Evolutionary conservation across 2,329 filamentous ascomycete genomes (phyloP), one percentile per base, ranked within the genome.

Genomic region (Pseudogymnoascus sp.): DNA sequence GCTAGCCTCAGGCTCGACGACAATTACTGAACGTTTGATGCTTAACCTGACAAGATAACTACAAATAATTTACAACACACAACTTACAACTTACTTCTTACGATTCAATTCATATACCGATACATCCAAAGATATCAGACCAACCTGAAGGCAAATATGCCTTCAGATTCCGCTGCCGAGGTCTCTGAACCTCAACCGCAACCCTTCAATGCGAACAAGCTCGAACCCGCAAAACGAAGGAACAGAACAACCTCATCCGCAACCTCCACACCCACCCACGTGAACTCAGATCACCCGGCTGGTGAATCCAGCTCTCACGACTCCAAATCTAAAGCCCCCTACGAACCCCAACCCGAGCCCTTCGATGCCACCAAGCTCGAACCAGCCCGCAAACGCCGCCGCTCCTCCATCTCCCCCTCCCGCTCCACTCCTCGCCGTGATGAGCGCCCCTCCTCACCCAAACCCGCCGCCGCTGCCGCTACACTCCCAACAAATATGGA

Each of bases 361-460:
- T 75, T 75, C 67, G 74, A 76, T 68, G 74, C 75, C 22, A 75
- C 74, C 41, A 73, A 71, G 62, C 75, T 76, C 35, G 72, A 75
- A 50, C 65, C 74, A 11, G 72, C 75, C 35, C 41, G 35, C 18
- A 77, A 75, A 64, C 75, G 75, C 25, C 35, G 20, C n/a, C 58
- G 35, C 18, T 60, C 58, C 25, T 43, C 38, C 28, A 38, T 75
- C n/a, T 63, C 61, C 33, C 70, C 59, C 2, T 47, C 43, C 22
- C 43, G 41, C 22, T 50, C 59, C 65, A 61, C 64, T 14, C 61
- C 62, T 62, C 67, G 43, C 43, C 36, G 66, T 62, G 68, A 68
- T 2, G 41, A 63, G 35, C 70, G 69, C 30, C 67, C 70, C 59
- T 67, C 67, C 9, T 69, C 69, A 9, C 69, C 69, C 14, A 63